Conservation (phyloP, 2,329 filamentous ascomycete species). For the Calonectria naviculata region DNA sequence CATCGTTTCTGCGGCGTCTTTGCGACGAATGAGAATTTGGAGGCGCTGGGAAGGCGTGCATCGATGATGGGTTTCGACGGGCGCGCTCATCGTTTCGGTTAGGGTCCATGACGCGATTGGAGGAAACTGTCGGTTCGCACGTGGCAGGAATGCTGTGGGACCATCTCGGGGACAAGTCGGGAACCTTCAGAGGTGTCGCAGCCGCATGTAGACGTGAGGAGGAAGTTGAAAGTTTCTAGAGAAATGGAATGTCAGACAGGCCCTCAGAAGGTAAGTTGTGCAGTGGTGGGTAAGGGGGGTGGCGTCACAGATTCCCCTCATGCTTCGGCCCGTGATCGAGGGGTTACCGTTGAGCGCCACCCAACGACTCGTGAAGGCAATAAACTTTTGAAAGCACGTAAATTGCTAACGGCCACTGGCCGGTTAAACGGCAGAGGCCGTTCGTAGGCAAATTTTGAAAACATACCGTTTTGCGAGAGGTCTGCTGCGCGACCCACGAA, state of each 20-base stretch:
- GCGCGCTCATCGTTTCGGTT: slow-evolving; percentile 47
- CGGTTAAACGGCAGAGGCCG: background rate
- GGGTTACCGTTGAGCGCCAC: slow-evolving; percentile 38
- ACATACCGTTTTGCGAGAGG: slow-evolving; percentile 36
- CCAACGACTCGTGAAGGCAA: slow-evolving; percentile 24
- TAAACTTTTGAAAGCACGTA: slow-evolving; percentile 25
- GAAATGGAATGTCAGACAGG: slow-evolving; percentile 34
- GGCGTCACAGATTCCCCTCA: slow-evolving; percentile 35
- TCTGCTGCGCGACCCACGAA: slow-evolving; percentile 43
- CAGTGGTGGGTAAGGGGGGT: slow-evolving; percentile 23
- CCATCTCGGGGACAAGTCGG: slow-evolving; percentile 48
- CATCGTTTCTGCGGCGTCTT: slow-evolving; percentile 39
- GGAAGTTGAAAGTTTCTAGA: slow-evolving; percentile 27
- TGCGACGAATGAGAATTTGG: slow-evolving; percentile 34
- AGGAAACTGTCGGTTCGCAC: slow-evolving; percentile 33
- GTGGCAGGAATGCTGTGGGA: slow-evolving; percentile 42
- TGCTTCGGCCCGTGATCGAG: slow-evolving; percentile 37
- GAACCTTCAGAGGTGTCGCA: slow-evolving; percentile 35
- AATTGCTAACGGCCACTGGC: slow-evolving; percentile 9
- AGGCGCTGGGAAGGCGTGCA: slow-evolving; percentile 33
- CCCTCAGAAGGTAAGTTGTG: slow-evolving; percentile 31
- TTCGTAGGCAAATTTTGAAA: slow-evolving; percentile 1
- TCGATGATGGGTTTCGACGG: slow-evolving; percentile 34
- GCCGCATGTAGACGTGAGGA: slow-evolving; percentile 27
- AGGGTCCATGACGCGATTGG: slow-evolving; percentile 42